These are phyloP conservation scores for Chalara sp. DNA, from an alignment of 2,329 filamentous ascomycete species.

Conservation along the genomic window DNA sequence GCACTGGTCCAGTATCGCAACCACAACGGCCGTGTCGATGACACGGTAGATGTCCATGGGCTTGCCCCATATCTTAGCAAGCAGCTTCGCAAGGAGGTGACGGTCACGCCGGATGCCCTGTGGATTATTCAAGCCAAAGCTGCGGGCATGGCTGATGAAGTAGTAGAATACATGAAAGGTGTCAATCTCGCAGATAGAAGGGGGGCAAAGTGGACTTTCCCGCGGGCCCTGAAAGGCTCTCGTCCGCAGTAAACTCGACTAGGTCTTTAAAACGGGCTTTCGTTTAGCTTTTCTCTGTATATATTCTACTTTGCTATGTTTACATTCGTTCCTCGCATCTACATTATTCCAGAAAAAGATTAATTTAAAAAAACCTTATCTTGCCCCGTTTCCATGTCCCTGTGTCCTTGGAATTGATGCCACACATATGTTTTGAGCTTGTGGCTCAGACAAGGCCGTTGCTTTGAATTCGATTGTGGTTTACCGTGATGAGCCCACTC, in stretches of 20 bases:
- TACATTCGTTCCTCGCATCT: too few relatives aligned
- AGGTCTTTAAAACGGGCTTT: too few relatives aligned
- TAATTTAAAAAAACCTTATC: too few relatives aligned
- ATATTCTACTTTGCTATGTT: too few relatives aligned
- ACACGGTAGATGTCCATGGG: not conserved
- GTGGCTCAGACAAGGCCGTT: too few relatives aligned
- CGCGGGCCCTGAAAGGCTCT: not conserved
- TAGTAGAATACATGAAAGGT: not conserved
- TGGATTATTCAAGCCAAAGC: not conserved
- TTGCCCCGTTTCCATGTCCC: too few relatives aligned
- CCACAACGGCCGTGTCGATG: not conserved
- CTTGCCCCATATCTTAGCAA: not conserved
- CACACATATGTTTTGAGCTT: too few relatives aligned
- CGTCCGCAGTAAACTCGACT: not conserved
- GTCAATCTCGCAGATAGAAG: not conserved
- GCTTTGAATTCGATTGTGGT: too few relatives aligned
- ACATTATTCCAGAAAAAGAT: too few relatives aligned
- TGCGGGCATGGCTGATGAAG: not conserved
- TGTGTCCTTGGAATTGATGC: too few relatives aligned
- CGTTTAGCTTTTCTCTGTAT: too few relatives aligned
- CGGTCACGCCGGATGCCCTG: not conserved
- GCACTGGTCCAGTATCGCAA: not conserved
- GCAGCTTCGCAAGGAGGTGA: not conserved
- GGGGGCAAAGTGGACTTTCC: not conserved
- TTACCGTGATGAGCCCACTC: too few relatives aligned